Evolutionary conservation across 1,139 yeast genomes (phyloP), one percentile per base, ranked within the genome.

Genomic region (Arxiozyma slooffiae): DNA sequence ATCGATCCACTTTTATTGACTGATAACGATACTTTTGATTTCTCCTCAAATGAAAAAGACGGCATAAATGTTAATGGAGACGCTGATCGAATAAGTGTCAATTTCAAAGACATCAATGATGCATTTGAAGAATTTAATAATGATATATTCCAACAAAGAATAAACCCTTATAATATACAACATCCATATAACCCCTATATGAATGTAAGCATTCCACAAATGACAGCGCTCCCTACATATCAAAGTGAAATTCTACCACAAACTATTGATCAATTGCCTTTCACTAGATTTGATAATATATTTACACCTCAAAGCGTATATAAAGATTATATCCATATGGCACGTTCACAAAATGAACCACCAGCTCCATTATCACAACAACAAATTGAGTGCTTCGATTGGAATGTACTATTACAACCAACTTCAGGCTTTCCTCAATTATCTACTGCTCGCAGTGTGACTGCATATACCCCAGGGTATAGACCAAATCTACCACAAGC

Each of bases 401-500:
- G 61, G 57, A 52, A 53, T 44, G 53, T 50, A 43, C 45, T 55
- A 26, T 55, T 61, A 17, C 56, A 59, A 14, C 58, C 53, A 22
- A 21, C 43, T 7, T 20, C 42, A 38, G 6, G 20, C 11, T 18
- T 45, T 7, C 57, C 57, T 48, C 57, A 50, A 26, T 53, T 57
- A 5, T 50, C 53, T 8, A 21, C 58, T 3, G 54, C 54, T 17
- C 55, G 46, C 24, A 44, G 53, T 24, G 46, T 56, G 11, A 55
- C 54, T 41, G 52, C 60, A 2, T 61, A 54, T 38, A 52, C 67
- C 1, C 59, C 66, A 20, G 56, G 55, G 26, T 54, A 57, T 48
- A 60, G 63, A 42, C 9, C 48, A 6, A 20, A 48, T 9, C 45
- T 45, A n/a, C 48, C 48, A 24, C 38, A 30, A 7, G 17, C 45